These are phyloP conservation scores for Trichoderma gamsii DNA, from an alignment of 495 filamentous ascomycete species.

Conservation along the genomic window DNA sequence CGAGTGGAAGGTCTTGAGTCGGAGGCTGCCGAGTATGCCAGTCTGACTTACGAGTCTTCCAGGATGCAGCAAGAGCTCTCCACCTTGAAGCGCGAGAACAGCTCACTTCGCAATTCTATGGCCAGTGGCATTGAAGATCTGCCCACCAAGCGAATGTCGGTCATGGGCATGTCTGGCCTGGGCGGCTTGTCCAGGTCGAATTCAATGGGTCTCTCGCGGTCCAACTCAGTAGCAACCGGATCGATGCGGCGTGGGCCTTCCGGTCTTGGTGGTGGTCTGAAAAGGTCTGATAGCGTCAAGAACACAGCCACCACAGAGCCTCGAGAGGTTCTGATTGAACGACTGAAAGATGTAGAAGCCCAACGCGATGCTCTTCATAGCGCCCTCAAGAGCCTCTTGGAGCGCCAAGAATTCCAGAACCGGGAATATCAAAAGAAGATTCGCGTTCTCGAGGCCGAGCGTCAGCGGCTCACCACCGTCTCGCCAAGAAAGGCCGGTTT, in stretches of 20 bases:
- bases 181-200: slow-evolving; percentile 16
- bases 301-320: slow-evolving; percentile 50
- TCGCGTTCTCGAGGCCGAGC: slow-evolving; percentile 66
- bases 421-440: slow-evolving; percentile 74
- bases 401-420: slow-evolving; percentile 75
- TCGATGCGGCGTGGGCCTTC: slow-evolving; percentile 28
- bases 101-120: slow-evolving; percentile 28
- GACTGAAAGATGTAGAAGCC: slow-evolving; percentile 83
- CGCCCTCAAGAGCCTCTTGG: slow-evolving; percentile 78
- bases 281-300: slow-evolving; percentile 51
- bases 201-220: slow-evolving; percentile 34
- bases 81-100: slow-evolving; percentile 62
- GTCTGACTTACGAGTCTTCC: slow-evolving; percentile 65
- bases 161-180: slow-evolving; percentile 7
- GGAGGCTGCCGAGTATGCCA: slow-evolving; percentile 59
- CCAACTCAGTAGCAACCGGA: slow-evolving; percentile 38
- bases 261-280: slow-evolving; percentile 24
- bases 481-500: slow-evolving; percentile 72
- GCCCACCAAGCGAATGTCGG: slow-evolving; percentile 12
- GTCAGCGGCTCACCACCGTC: slow-evolving; percentile 61
- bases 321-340: slow-evolving; percentile 67
- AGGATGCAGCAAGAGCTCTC: slow-evolving; percentile 77
- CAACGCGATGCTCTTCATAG: slow-evolving; percentile 89
- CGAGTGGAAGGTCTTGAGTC: slow-evolving; percentile 72
- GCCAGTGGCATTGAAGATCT: slow-evolving; percentile 23